Percentiles rank a stretch among this genome's conserved stretches.
These are phyloP conservation scores for Aspergillus unguis DNA, from an alignment of 2,329 filamentous ascomycete species.

Conservation along the genomic window DNA sequence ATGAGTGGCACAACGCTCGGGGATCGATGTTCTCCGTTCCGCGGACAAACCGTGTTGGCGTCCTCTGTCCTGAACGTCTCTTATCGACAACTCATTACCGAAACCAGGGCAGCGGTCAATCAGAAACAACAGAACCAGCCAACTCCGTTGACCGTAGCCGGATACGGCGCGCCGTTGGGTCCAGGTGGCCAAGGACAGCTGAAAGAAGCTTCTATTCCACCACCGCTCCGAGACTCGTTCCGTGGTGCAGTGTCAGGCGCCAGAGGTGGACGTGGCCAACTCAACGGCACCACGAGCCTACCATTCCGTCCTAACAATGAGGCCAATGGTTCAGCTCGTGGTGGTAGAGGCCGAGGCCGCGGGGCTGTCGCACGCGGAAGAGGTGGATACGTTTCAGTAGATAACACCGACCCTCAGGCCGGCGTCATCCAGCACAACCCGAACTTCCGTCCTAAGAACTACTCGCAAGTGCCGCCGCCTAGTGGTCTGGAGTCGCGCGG, in stretches of 20 bases:
- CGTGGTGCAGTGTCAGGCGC: constrained; percentile 53
- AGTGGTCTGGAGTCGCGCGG: constrained; percentile 38
- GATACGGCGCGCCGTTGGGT: constrained; percentile 56
- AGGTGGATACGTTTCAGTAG: constrained; percentile 39
- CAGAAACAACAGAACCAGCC: constrained; percentile 56
- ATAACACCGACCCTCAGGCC: constrained; percentile 50
- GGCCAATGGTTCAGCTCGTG: constrained; percentile 21
- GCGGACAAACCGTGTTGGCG: constrained; percentile 84
- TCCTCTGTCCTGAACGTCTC: constrained; percentile 87
- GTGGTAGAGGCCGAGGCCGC: constrained; percentile 36
- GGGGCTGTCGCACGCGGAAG: constrained; percentile 29
- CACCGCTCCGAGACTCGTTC: constrained; percentile 58
- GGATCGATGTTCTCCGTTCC: constrained; percentile 86
- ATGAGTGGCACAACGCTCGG: constrained; percentile 95
- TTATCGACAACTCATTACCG: constrained; percentile 72
- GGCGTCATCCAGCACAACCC: constrained; percentile 56
- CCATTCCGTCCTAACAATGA: constrained; percentile 31
- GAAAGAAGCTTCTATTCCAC: constrained; percentile 53
- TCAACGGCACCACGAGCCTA: constrained; percentile 26
- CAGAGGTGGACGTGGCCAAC: constrained; percentile 27
- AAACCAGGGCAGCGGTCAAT: constrained; percentile 39
- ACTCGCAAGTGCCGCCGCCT: constrained; percentile 51
- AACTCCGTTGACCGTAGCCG: constrained; percentile 52
- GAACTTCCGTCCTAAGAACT: constrained; percentile 54
- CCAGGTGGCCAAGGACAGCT: constrained; percentile 61